These are phyloP conservation scores for Bjerkandera adusta DNA, from an alignment of 1,284 basidiomycete genomes.

Conservation along the genomic window DNA sequence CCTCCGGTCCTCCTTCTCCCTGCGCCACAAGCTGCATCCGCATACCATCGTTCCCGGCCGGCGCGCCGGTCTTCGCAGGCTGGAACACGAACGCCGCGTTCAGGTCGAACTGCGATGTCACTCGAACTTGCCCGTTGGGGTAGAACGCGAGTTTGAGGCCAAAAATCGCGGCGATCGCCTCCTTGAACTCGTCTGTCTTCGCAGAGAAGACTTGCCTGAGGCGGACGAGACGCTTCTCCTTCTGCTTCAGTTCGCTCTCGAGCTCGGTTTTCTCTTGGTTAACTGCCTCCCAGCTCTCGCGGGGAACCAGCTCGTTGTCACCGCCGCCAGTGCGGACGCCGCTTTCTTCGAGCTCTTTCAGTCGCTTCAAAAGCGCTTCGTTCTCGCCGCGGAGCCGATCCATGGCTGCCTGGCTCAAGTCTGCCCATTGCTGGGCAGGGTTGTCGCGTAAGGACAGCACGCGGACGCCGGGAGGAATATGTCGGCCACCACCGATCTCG, in stretches of 20 bases:
- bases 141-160: constrained; percentile 86
- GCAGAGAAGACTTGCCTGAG: constrained; percentile 74
- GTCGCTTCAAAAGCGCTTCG: constrained; percentile 56
- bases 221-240: constrained; percentile 73
- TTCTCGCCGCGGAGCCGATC: constrained; percentile 77
- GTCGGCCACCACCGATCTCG: constrained; percentile 74
- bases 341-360: constrained; percentile 53
- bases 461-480: constrained; percentile 69
- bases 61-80: constrained; percentile 36
- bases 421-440: constrained; percentile 72
- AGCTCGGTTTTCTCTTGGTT: constrained; percentile 61
- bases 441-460: constrained; percentile 73
- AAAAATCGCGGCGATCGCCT: constrained; percentile 76
- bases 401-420: constrained; percentile 63
- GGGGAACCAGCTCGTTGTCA: constrained; percentile 51
- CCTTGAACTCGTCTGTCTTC: constrained; percentile 80
- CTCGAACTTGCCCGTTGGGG: constrained; percentile 78
- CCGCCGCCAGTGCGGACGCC: constrained; percentile 21
- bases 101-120: constrained; percentile 80
- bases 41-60: constrained; percentile 42
- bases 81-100: constrained; percentile 71
- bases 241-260: constrained; percentile 58
- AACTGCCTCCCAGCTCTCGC: constrained; percentile 68
- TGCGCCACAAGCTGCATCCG: constrained; percentile 69
- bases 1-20: constrained; percentile 67